Conservation (phyloP, 352 stramenopile genomes). For the Phytophthora sp. region DNA sequence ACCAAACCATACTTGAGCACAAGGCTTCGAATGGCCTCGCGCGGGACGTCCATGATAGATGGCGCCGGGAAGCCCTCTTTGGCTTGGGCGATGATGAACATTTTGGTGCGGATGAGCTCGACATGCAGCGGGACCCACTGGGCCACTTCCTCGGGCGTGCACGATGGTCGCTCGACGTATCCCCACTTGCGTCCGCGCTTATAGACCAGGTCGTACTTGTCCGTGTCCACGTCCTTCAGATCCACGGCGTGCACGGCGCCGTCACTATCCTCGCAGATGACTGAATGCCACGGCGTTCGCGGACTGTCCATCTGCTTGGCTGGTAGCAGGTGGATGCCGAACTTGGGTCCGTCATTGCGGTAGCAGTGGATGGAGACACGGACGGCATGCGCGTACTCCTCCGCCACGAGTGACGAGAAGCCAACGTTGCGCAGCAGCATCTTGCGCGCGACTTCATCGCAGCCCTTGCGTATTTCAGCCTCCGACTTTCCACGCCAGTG, state of each 20-base stretch:
- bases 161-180: slow-evolving; percentile 18
- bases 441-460: slow-evolving; percentile 20
- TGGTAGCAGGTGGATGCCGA: slow-evolving; percentile 28
- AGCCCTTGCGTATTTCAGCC: slow-evolving; percentile 24
- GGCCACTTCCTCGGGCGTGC: slow-evolving; percentile 21
- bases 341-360: slow-evolving; percentile 27
- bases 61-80: slow-evolving; percentile 20
- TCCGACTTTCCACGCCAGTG: slow-evolving; percentile 24
- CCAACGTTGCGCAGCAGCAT: slow-evolving; percentile 32
- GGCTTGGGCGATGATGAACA: slow-evolving; percentile 27
- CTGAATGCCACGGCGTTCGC: slow-evolving; percentile 20
- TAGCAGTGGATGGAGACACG: slow-evolving; percentile 31
- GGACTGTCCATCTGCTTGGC: slow-evolving; percentile 12
- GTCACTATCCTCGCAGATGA: slow-evolving; percentile 23
- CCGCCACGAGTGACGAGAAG: slow-evolving; percentile 25
- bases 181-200: slow-evolving; percentile 32
- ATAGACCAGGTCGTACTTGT: slow-evolving; percentile 33
- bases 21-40: slow-evolving; percentile 23
- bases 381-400: slow-evolving; percentile 21
- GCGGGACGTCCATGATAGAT: slow-evolving; percentile 24
- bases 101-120: slow-evolving; percentile 27
- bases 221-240: slow-evolving; percentile 28
- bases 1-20: slow-evolving; percentile 26
- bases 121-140: slow-evolving; percentile 24
- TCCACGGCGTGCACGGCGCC: slow-evolving; percentile 15